These are phyloP conservation scores for Scheffersomyces segobiensis DNA, from an alignment of 1,139 yeast species.

Conservation along the genomic window DNA sequence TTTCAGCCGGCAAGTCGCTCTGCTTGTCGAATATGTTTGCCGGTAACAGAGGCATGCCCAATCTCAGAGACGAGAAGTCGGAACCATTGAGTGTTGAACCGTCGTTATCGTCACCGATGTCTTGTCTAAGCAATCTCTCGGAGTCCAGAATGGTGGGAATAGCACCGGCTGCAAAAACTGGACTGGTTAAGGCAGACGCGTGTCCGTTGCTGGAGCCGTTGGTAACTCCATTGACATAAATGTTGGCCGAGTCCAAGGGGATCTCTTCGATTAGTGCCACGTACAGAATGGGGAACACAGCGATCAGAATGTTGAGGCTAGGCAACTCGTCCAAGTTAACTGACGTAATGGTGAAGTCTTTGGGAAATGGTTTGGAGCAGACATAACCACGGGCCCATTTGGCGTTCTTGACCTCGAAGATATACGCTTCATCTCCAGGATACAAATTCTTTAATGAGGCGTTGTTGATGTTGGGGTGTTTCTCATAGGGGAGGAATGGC, in stretches of 20 bases:
- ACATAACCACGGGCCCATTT: conserved; percentile 85
- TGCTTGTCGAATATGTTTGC: conserved; percentile 38
- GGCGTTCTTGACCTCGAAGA: conserved; percentile 65
- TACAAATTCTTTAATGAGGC: conserved; percentile 55
- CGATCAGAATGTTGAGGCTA: conserved; percentile 49
- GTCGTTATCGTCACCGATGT: conserved; percentile 22
- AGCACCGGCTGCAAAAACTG: conserved; percentile 15
- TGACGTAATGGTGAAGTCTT: conserved; percentile 63
- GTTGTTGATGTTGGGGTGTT: conserved; percentile 42
- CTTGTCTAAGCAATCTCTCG: conserved; percentile 31
- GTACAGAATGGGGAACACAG: conserved; percentile 62
- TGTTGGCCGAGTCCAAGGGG: conserved; percentile 27
- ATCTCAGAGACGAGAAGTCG: conserved; percentile 7
- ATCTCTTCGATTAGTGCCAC: conserved; percentile 38
- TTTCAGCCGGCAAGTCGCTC: conserved; percentile 54
- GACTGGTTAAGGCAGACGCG: not conserved
- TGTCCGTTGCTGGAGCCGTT: conserved; percentile 24
- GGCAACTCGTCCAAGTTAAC: conserved; percentile 65
- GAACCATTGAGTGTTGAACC: conserved; percentile 15
- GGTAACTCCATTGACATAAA: conserved; percentile 35
- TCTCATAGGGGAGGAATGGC: conserved; percentile 64
- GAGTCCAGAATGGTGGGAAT: conserved; percentile 47
- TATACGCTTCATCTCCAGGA: conserved; percentile 79
- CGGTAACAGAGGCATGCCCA: conserved; percentile 56
- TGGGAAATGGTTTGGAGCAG: conserved; percentile 62